Evolutionary conservation across 257 asterid species (phyloP).

Genomic region (Orobanche coerulescens): DNA sequence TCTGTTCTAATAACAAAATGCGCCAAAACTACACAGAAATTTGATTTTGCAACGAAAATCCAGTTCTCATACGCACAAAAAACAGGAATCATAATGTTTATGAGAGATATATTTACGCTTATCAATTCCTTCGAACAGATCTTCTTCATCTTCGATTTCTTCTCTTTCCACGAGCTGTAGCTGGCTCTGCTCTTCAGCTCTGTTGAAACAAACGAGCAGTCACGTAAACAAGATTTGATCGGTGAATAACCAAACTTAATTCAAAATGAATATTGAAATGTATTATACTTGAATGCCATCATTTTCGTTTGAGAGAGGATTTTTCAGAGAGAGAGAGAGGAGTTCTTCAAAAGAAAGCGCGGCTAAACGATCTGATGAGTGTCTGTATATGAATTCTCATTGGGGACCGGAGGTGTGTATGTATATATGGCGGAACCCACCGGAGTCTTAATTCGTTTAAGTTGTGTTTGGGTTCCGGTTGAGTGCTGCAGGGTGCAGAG

Average conservation of each 20-base stretch:
- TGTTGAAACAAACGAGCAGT: conserved; percentile 24
- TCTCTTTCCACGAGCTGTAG: conserved; percentile 85
- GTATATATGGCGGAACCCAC: conserved; percentile 29
- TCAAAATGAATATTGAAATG: not conserved
- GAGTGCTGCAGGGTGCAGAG: not conserved
- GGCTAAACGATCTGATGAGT: conserved; percentile 19
- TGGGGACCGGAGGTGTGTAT: not conserved
- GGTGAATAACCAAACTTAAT: not conserved
- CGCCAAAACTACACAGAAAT: not conserved
- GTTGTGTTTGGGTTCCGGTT: conserved; percentile 26
- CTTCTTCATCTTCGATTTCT: conserved; percentile 88
- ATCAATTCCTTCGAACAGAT: conserved; percentile 94
- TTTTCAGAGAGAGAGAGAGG: not conserved
- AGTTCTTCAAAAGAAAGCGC: conserved; percentile 25
- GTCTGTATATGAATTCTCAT: conserved; percentile 28
- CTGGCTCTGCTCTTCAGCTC: conserved; percentile 88
- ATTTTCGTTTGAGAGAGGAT: conserved; percentile 28
- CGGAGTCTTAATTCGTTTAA: conserved; percentile 15
- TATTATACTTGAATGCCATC: conserved; percentile 70
- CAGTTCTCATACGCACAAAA: not conserved
- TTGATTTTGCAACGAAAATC: not conserved
- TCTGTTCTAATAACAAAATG: not conserved
- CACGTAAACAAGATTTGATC: not conserved
- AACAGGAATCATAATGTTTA: not conserved
- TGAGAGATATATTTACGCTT: conserved; percentile 42